Evolutionary conservation across 2,329 filamentous ascomycete genomes (phyloP).

Genomic region (Ascochyta lentis): DNA sequence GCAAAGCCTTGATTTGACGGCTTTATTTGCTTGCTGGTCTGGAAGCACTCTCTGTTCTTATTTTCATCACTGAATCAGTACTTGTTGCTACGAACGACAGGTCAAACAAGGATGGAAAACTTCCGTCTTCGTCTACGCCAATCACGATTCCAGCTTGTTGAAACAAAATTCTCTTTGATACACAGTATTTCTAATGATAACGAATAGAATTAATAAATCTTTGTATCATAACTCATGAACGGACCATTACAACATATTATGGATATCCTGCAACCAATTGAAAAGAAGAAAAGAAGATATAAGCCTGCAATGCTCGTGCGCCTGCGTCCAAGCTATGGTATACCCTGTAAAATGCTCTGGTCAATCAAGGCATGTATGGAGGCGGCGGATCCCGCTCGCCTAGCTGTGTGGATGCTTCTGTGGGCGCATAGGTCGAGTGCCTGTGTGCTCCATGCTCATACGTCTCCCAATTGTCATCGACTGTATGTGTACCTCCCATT

Average conservation of each 20-base stretch:
- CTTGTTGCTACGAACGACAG: too few relatives aligned
- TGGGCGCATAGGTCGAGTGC: conserved; percentile 22
- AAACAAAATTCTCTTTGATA: too few relatives aligned
- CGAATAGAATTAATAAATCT: neutral
- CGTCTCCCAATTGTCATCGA: conserved; percentile 40
- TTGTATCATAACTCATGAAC: neutral
- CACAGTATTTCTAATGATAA: too few relatives aligned
- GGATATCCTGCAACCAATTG: too few relatives aligned
- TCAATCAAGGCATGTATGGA: conserved; percentile 20
- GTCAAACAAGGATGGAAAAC: too few relatives aligned
- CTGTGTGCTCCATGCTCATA: conserved; percentile 19
- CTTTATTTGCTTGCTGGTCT: neutral
- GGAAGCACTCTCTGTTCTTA: neutral
- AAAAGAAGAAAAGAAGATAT: neutral
- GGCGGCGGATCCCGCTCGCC: conserved; percentile 33
- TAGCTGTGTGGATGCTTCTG: conserved; percentile 29
- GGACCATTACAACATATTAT: neutral
- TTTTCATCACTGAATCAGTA: neutral
- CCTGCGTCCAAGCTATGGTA: neutral
- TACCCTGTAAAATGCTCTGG: too few relatives aligned
- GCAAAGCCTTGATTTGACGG: neutral
- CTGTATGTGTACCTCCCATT: conserved; percentile 21
- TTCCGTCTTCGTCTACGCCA: too few relatives aligned
- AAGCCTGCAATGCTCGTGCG: neutral
- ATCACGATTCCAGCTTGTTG: too few relatives aligned